Base-by-base conservation (phyloP, 768 basidiomycete species). In the Lactarius akahatsu region DNA sequence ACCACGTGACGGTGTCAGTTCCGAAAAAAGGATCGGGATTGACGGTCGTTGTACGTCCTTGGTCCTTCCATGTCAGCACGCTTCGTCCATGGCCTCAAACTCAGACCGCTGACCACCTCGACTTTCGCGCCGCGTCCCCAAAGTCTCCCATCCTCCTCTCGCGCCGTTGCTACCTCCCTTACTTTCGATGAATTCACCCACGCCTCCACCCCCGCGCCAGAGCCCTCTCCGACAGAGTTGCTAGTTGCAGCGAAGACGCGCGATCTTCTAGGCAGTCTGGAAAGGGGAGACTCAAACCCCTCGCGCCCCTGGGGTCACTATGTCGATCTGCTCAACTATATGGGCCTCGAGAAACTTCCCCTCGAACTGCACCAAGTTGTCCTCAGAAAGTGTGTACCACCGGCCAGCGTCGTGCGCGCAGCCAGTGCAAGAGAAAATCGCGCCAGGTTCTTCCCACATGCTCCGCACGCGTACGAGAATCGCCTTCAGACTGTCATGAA, bases 301-400 rank as follows among this genome's bases (percentile, higher is more conserved):
- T 79, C 82, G 16, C 78, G 79, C n/a, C 80, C 90, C 26, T 92
- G 90, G 91, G 74, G 79, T 34, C 77, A 79, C 71, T 93, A 93
- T 75, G 76, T 80, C 61, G 85, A 84, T 65, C 77, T 89, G 59
- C 75, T 88, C 61, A 79, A 79, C 67, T 73, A 78, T 63, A 72
- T 82, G 50, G 85, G 81, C 40, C 76, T 78, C 69, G 77, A 82
- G 36, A 74, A 74, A 16, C 77, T 92, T 47, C 88, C 91, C 15
- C 74, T 89, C 30, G 81, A 87, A 68, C 68, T 88, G 23, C 91
- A 92, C 76, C 88, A 86, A 71, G 77, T 80, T 47, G 89, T 90
- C 63, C 82, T 93, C 26, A 84, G 89, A 47, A 83, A 80, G 66
- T 91, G 89, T 71, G 84, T 86, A 1, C 83, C 83, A 4, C 73